A percentile compares a stretch with the other conserved stretches of the same genome.
Conservation (phyloP, 2,329 filamentous ascomycete genomes). For the Penicillium olsonii region DNA sequence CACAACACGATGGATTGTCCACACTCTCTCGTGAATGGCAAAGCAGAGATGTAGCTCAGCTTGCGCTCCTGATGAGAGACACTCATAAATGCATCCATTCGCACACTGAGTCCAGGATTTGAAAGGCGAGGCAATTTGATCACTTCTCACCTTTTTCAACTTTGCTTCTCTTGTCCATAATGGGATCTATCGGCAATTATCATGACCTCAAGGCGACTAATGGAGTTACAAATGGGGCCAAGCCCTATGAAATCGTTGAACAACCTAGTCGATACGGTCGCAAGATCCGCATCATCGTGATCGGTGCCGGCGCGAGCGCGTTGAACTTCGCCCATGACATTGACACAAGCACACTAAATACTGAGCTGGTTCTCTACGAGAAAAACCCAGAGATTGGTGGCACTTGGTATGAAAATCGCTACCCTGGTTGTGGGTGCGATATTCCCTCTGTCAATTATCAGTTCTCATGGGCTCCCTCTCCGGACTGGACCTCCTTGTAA, state of each 20-base stretch:
- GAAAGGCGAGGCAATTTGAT: background rate
- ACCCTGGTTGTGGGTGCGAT: constrained; percentile 38
- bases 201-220: constrained; percentile 1
- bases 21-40: background rate
- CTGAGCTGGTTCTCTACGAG: constrained; percentile 29
- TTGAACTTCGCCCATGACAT: constrained; percentile 20
- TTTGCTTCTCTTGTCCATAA: background rate
- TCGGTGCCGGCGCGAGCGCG: constrained; percentile 17
- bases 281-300: constrained; percentile 19
- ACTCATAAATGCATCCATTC: constrained; percentile 8
- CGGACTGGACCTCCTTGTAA: constrained; percentile 20
- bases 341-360: constrained; percentile 14
- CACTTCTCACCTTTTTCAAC: background rate
- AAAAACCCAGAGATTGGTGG: constrained; percentile 41
- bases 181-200: constrained; percentile 7
- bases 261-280: constrained; percentile 9
- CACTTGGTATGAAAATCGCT: constrained; percentile 39
- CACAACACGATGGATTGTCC: background rate
- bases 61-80: background rate
- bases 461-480: constrained; percentile 33
- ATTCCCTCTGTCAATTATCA: constrained; percentile 34
- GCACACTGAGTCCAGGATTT: background rate
- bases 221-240: background rate
- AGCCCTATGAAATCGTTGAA: constrained; percentile 12
- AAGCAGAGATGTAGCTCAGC: background rate